Percentiles rank a stretch among this genome's conserved stretches.
Conservation (phyloP, 305 asterid species). For the Ajuga reptans region DNA sequence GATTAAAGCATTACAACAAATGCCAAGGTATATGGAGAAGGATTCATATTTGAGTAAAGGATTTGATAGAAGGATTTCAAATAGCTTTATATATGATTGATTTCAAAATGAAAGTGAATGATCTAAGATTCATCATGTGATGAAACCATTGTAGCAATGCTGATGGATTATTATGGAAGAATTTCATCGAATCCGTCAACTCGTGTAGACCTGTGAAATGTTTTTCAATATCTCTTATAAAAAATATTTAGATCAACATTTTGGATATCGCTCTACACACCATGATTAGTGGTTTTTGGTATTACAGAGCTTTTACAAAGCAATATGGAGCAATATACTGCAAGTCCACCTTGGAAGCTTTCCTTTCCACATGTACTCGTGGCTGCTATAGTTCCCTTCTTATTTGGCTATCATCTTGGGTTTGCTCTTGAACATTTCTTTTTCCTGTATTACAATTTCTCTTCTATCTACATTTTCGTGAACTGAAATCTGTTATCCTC, state of each 20-base stretch:
- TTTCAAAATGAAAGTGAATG: background rate
- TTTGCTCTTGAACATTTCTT: slow-evolving; percentile 31
- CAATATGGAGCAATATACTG: slow-evolving; percentile 35
- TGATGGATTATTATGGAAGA: background rate
- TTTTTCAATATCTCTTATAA: background rate
- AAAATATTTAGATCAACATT: background rate
- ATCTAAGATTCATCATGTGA: background rate
- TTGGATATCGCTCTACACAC: background rate
- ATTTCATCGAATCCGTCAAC: background rate
- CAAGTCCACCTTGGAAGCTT: slow-evolving; percentile 72
- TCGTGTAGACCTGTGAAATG: background rate
- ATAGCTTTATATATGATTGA: background rate
- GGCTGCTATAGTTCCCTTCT: slow-evolving; percentile 67
- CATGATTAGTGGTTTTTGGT: background rate
- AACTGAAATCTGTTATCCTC: slow-evolving; percentile 1
- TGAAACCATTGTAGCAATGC: background rate
- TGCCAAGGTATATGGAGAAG: background rate
- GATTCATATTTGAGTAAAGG: background rate
- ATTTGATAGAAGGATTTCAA: background rate
- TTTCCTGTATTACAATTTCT: background rate
- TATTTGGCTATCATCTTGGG: slow-evolving; percentile 97
- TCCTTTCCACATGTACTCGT: slow-evolving; percentile 79
- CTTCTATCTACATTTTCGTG: slow-evolving; percentile 13
- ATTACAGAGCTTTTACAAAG: slow-evolving; percentile 44
- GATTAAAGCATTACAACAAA: background rate